Evolutionary conservation across 129 eudicot genomes (phyloP).

Genomic region (Deinandra increscens): DNA sequence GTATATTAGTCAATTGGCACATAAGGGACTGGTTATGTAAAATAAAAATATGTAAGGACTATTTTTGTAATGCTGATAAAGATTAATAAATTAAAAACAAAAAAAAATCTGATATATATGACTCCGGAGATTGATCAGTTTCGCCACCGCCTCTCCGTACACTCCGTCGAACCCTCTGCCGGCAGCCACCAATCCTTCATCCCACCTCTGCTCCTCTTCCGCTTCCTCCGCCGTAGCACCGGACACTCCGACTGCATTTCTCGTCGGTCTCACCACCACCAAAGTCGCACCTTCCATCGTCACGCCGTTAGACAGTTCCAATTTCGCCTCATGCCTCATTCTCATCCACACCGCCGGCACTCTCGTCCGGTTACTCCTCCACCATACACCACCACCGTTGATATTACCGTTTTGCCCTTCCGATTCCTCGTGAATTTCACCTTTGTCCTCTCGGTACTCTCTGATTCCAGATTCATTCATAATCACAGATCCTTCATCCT

Average conservation of each 20-base stretch:
- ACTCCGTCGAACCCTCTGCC: slow-evolving; percentile 45
- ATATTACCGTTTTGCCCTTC: slow-evolving; percentile 17
- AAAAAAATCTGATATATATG: no score
- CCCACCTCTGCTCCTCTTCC: slow-evolving; percentile 42
- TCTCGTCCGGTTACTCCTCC: slow-evolving; percentile 52
- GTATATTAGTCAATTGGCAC: no score
- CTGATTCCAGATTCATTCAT: slow-evolving; percentile 39
- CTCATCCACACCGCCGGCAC: slow-evolving; percentile 75
- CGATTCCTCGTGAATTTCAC: slow-evolving; percentile 13
- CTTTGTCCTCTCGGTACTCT: slow-evolving; percentile 40
- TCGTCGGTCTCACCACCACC: slow-evolving; percentile 53
- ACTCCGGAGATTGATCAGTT: slow-evolving; percentile 47
- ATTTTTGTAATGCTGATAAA: no score
- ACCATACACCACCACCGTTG: slow-evolving; percentile 46
- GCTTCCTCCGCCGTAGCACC: slow-evolving; percentile 16
- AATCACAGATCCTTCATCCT: slow-evolving; percentile 45
- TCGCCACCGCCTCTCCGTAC: slow-evolving; percentile 56
- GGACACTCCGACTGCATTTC: slow-evolving; percentile 5
- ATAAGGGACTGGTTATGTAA: no score
- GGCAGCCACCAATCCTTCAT: slow-evolving; percentile 35
- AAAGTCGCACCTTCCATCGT: slow-evolving; percentile 59
- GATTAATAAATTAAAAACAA: no score
- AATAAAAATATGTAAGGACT: no score
- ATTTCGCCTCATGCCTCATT: slow-evolving; percentile 51
- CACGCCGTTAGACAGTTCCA: slow-evolving; percentile 52